These are phyloP conservation scores for Fusarium duplospermum DNA, from an alignment of 2,329 filamentous ascomycete genomes.

Conservation along the genomic window DNA sequence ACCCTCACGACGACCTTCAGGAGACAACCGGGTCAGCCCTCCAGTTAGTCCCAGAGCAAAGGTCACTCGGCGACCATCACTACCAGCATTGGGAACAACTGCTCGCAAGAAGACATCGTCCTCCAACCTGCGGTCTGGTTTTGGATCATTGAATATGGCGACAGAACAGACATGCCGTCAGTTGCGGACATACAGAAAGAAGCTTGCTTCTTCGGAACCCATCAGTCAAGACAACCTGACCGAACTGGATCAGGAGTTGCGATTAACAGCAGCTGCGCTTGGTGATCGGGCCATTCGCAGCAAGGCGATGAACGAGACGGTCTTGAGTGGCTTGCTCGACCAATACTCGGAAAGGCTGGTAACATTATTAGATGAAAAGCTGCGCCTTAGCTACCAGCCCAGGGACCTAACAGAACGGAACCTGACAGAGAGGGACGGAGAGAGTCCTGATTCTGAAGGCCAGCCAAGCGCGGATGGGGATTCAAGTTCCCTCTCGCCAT, in stretches of 20 bases:
- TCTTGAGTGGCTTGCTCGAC: slow-evolving; percentile 74
- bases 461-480: slow-evolving; percentile 50
- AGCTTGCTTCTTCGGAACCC: slow-evolving; percentile 66
- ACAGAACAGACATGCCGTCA: slow-evolving; percentile 74
- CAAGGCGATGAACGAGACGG: slow-evolving; percentile 66
- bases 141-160: slow-evolving; percentile 69
- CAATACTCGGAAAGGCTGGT: slow-evolving; percentile 81
- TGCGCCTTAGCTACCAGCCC: slow-evolving; percentile 60
- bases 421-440: slow-evolving; percentile 40
- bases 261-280: slow-evolving; percentile 71
- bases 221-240: slow-evolving; percentile 69
- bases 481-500: slow-evolving; percentile 51
- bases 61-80: slow-evolving; percentile 63
- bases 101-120: slow-evolving; percentile 63
- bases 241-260: slow-evolving; percentile 73
- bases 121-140: slow-evolving; percentile 59
- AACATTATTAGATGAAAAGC: slow-evolving; percentile 77
- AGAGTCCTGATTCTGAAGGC: slow-evolving; percentile 45
- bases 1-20: slow-evolving; percentile 61
- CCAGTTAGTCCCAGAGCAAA: slow-evolving; percentile 63
- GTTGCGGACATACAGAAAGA: slow-evolving; percentile 71
- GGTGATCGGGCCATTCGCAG: slow-evolving; percentile 67
- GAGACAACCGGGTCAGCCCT: slow-evolving; percentile 59
- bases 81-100: slow-evolving; percentile 60
- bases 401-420: slow-evolving; percentile 43